Evolutionary conservation across 768 basidiomycete species (phyloP).

Genomic region (Suillus lakei): DNA sequence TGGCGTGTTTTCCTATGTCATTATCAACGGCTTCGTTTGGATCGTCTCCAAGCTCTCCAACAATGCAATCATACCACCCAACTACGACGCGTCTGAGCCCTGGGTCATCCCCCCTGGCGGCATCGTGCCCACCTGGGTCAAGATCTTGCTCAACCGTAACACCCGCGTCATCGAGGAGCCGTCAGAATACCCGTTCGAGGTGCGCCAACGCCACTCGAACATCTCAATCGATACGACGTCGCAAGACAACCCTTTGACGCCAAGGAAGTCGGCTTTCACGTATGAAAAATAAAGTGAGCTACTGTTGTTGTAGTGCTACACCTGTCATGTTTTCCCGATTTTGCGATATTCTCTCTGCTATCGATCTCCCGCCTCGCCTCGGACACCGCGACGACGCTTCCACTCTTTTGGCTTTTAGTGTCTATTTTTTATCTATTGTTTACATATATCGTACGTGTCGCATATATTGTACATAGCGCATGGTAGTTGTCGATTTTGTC

Average conservation of each 20-base stretch:
- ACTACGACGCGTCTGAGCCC: constrained; percentile 64
- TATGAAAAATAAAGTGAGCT: constrained; percentile 28
- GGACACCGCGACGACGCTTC: neutral
- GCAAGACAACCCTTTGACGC: constrained; percentile 24
- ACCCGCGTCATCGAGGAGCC: neutral
- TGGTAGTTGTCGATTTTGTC: neutral
- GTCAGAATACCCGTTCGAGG: constrained; percentile 35
- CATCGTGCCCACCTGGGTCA: constrained; percentile 69
- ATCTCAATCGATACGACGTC: constrained; percentile 39
- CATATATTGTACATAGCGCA: neutral
- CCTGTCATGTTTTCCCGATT: neutral
- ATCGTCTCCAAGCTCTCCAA: constrained; percentile 55
- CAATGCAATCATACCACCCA: constrained; percentile 68
- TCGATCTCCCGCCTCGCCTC: neutral
- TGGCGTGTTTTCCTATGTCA: constrained; percentile 69
- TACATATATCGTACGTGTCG: neutral
- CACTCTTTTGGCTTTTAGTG: neutral
- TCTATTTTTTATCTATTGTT: constrained; percentile 3
- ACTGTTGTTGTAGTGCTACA: neutral
- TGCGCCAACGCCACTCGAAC: constrained; percentile 36
- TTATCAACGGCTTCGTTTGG: constrained; percentile 75
- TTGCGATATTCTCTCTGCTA: neutral
- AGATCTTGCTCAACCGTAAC: constrained; percentile 27
- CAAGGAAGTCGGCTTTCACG: constrained; percentile 29
- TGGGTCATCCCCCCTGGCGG: constrained; percentile 78